Conservation (phyloP, 306 rosid species). For the Quercus agrifolia region DNA sequence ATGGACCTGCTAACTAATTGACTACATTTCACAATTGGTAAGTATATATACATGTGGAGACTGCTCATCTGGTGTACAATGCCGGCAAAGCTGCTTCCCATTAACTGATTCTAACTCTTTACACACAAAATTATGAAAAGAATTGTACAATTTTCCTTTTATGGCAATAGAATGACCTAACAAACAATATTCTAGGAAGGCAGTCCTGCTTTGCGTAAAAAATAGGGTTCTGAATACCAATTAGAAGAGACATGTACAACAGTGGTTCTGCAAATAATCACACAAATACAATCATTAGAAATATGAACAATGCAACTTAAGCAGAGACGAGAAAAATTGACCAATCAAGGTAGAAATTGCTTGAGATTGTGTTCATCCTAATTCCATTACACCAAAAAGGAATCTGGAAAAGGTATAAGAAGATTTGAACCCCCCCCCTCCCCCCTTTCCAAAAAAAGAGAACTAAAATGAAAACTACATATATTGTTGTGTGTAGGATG, state of each 20-base stretch:
- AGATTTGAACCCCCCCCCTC: background rate
- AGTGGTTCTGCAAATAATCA: constrained; percentile 55
- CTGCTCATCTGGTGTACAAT: constrained; percentile 19
- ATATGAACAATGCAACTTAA: constrained; percentile 2
- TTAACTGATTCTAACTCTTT: constrained; percentile 43
- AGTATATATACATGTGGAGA: constrained; percentile 9
- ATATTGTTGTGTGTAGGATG: too few relatives aligned
- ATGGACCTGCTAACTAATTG: constrained; percentile 11
- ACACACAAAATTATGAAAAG: constrained; percentile 48
- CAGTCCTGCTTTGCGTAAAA: constrained; percentile 48
- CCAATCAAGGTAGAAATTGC: too few relatives aligned
- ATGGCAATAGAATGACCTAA: constrained; percentile 32
- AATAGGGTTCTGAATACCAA: constrained; percentile 47
- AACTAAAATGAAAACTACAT: background rate
- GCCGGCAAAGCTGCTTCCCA: constrained; percentile 47
- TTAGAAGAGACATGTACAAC: constrained; percentile 52
- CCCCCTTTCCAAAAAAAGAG: background rate
- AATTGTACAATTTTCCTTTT: constrained; percentile 38
- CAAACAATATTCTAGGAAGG: constrained; percentile 38
- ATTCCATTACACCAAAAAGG: too few relatives aligned
- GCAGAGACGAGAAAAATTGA: background rate
- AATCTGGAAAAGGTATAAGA: background rate
- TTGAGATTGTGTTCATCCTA: too few relatives aligned
- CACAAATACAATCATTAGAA: constrained; percentile 27
- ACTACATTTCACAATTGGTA: background rate